Percentiles rank a stretch among this genome's conserved stretches.
These are phyloP conservation scores for Aspergillus calidoustus DNA, from an alignment of 2,329 filamentous ascomycete species.

Conservation along the genomic window DNA sequence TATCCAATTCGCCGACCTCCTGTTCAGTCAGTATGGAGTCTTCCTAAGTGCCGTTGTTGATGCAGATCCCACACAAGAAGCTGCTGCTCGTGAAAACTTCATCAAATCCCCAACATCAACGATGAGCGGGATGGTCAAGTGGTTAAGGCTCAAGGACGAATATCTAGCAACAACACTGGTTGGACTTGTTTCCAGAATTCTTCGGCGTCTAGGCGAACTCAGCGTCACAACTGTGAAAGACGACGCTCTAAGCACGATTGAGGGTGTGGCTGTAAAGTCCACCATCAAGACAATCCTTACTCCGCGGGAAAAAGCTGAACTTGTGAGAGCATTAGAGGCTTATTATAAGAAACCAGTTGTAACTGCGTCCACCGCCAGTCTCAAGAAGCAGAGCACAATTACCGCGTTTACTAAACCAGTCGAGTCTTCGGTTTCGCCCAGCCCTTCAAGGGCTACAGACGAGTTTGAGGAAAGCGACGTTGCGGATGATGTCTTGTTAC, in stretches of 20 bases:
- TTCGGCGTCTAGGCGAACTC: slow-evolving; percentile 78
- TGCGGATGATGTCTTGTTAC: slow-evolving; percentile 45
- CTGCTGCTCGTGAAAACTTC: slow-evolving; percentile 56
- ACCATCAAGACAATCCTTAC: slow-evolving; percentile 78
- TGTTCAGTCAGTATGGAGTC: slow-evolving; percentile 84
- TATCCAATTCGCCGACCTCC: slow-evolving; percentile 87
- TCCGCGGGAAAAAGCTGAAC: slow-evolving; percentile 80
- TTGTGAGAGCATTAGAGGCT: slow-evolving; percentile 66
- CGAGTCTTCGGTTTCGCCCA: slow-evolving; percentile 41
- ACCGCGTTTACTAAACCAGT: slow-evolving; percentile 45
- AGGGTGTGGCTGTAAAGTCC: slow-evolving; percentile 57
- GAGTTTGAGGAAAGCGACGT: slow-evolving; percentile 47
- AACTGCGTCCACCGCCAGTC: slow-evolving; percentile 43
- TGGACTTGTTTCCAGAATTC: slow-evolving; percentile 79
- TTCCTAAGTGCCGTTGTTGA: slow-evolving; percentile 72
- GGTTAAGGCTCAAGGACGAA: slow-evolving; percentile 86
- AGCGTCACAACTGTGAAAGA: slow-evolving; percentile 69
- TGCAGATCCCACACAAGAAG: slow-evolving; percentile 45
- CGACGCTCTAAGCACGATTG: slow-evolving; percentile 66
- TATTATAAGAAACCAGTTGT: slow-evolving; percentile 52
- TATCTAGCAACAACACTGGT: slow-evolving; percentile 85
- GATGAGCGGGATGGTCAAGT: slow-evolving; percentile 74
- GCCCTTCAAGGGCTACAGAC: slow-evolving; percentile 37
- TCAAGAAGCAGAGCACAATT: slow-evolving; percentile 51
- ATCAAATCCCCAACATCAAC: slow-evolving; percentile 68